Evolutionary conservation across 768 basidiomycete genomes (phyloP), one percentile per base, ranked within the genome.

Genomic region (Rhodotorula diobovata): DNA sequence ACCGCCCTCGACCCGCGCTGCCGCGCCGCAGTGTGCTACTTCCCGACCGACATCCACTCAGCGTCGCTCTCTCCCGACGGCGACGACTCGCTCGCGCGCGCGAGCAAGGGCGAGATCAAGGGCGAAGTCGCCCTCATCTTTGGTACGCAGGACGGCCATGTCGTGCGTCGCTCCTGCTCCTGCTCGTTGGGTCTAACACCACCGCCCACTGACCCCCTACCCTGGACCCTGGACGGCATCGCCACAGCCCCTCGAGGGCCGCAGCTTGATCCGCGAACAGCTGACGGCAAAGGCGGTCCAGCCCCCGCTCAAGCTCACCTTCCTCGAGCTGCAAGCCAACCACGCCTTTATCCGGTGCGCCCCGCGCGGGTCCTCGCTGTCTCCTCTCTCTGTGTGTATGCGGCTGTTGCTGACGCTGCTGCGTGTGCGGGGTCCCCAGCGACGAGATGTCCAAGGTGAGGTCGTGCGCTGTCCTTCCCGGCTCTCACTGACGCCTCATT

Each of bases 311-410:
- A 63, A 61, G 62, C 67, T 65, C 21, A 78, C 93, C 90, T 93
- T 94, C 80, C 82, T 96, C 69, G 95, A 98, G 80, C 92, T 97
- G 23, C 93, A 96, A 80, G 95, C 94, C 0, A 94, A 98, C 77
- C 94, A 97, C 75, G 95, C 95, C 7, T 97, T 97, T 81, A 89
- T 97, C 71, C 87, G 94, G 76, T 73, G 25, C 60, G 53, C 30
- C 25, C 20, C 2, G 18, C 39, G 16, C n/a, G n/a, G n/a, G n/a
- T 20, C 21, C 37, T 16, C 6, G 46, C n/a, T 11, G 18, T 21
- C 32, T 1, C 25, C 12, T 39, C 37, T 37, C 46, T 41, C 2
- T 20, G 3, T 14, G 35, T 2, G 43, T 63, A 21, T 43, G 28
- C 30, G 30, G 14, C 28, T 15, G 2, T 2, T 53, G 16, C 51